A percentile compares a stretch with the other conserved stretches of the same genome.
Conservation (phyloP, 2,329 filamentous ascomycete genomes). For the Diplodia sapinea region DNA sequence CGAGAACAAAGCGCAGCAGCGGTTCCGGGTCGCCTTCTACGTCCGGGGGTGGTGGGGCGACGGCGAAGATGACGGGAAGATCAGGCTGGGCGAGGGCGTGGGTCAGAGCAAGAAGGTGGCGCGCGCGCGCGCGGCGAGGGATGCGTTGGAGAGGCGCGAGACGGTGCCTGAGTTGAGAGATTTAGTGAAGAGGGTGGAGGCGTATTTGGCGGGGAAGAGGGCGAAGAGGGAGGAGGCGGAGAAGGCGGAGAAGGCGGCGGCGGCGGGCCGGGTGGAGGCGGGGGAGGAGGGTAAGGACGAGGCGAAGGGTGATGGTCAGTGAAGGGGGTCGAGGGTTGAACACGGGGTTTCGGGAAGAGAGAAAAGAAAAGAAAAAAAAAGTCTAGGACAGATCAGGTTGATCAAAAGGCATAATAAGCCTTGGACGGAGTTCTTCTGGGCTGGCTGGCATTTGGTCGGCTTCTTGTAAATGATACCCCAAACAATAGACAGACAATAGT, state of each 20-base stretch:
- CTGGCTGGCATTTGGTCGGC: not conserved
- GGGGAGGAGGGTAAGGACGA: constrained; percentile 24
- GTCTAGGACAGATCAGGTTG: not conserved
- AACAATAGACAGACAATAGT: not conserved
- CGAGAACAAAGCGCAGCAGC: constrained; percentile 54
- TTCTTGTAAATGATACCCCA: not conserved
- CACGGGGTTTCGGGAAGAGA: no score
- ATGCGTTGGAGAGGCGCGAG: constrained; percentile 47
- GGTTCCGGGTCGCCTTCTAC: constrained; percentile 69
- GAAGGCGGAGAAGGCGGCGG: constrained; percentile 31
- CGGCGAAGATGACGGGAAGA: constrained; percentile 42
- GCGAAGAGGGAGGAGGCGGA: constrained; percentile 32
- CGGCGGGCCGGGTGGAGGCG: constrained; percentile 28
- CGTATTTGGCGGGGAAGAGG: constrained; percentile 5
- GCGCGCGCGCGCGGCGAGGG: constrained; percentile 66
- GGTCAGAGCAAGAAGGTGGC: constrained; percentile 73
- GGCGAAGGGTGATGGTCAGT: not conserved
- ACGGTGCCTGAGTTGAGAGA: not conserved
- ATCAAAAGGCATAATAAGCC: not conserved
- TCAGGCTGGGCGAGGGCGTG: constrained; percentile 67
- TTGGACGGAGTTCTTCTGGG: not conserved
- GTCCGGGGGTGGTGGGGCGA: constrained; percentile 72
- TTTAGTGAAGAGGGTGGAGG: constrained; percentile 19
- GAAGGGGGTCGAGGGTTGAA: not conserved
- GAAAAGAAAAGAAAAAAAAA: not conserved